Base-by-base conservation (phyloP, 2,329 filamentous ascomycete genomes). In the Xylaria sp. region DNA sequence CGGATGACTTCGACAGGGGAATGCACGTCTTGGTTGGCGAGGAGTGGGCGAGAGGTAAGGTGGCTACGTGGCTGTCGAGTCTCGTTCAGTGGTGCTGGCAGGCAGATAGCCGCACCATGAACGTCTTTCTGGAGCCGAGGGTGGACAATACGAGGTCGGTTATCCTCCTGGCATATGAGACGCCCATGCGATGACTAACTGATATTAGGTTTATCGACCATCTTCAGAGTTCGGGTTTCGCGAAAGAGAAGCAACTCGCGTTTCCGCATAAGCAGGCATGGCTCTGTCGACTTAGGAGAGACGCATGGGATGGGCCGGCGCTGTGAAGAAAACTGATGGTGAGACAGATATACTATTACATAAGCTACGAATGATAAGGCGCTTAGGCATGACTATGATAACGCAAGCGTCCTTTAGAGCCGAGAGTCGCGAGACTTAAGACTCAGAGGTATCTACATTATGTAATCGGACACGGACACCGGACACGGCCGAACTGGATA, bases 181-280 rank as follows among this genome's bases (percentile, higher is more conserved):
- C 18, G 40, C n/a, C 9, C 2, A 29, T 12, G 21, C 29, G 13
- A n/a, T 60, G 66, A 60, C 63, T 72, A 58, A 55, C n/a, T 4
- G 21, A 23, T 42, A 13, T 65, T 29, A 93, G 92, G 73, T 86
- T 94, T 65, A 89, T 91, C 71, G 79, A 85, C 6, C 93, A 95
- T 70, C 86, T 97, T 18, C 87, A 92, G 70, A 82, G 88, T 6
- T 86, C 87, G 0, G 94, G 95, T 0, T 99, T 98, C 78, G 89
- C 91, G 72, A 96, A 93, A 77, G 93, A 97, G 81, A 90, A 90
- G 68, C 93, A 98, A 77, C 86, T 98, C 60, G 87, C 90, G 0
- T 94, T 99, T 72, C 91, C 94, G 0, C 94, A 98, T 79, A 99
- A 99, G 80, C 94, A 97, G 79, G 90, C 93, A 6, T 97, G 94